These are phyloP conservation scores for Debaryomyces maramus DNA, from an alignment of 805 yeast species.

Conservation along the genomic window DNA sequence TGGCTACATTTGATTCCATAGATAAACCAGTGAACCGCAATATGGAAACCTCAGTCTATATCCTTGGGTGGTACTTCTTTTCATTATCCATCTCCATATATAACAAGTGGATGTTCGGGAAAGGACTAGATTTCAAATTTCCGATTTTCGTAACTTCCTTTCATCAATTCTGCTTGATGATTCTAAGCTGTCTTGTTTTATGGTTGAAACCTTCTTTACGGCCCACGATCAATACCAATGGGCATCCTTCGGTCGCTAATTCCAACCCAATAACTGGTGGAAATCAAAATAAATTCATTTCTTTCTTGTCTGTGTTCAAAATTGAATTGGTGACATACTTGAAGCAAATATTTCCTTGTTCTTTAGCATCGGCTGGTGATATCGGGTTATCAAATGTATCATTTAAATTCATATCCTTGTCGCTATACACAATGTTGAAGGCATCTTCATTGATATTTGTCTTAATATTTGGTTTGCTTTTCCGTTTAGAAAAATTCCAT, in stretches of 20 bases:
- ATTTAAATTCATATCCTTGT: slow-evolving; percentile 72
- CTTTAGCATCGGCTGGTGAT: slow-evolving; percentile 87
- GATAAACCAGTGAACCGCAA: no score
- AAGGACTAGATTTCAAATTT: slow-evolving; percentile 71
- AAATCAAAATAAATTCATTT: slow-evolving; percentile 5
- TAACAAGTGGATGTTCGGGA: slow-evolving; percentile 97
- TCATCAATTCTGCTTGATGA: slow-evolving; percentile 74
- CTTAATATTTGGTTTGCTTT: slow-evolving; percentile 79
- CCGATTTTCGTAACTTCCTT: slow-evolving; percentile 83
- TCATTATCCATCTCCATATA: slow-evolving; percentile 73
- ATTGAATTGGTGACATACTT: slow-evolving; percentile 34
- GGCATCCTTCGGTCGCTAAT: background rate
- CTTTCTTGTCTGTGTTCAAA: slow-evolving; percentile 20
- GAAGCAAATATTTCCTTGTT: slow-evolving; percentile 73
- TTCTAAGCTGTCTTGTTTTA: slow-evolving; percentile 50
- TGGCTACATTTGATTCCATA: no score
- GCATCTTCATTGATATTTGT: slow-evolving; percentile 89
- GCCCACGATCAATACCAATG: slow-evolving; percentile 26
- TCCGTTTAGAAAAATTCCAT: slow-evolving; percentile 73
- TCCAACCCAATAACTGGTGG: background rate
- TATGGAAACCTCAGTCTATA: slow-evolving; percentile 30
- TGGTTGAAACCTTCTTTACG: slow-evolving; percentile 49
- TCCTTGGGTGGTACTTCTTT: slow-evolving; percentile 67
- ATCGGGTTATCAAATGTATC: slow-evolving; percentile 91
- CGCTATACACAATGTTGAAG: slow-evolving; percentile 90